Evolutionary conservation across 2,329 filamentous ascomycete genomes (phyloP), one percentile per base, ranked within the genome.

Genomic region (Arthrinium phaeospermum): DNA sequence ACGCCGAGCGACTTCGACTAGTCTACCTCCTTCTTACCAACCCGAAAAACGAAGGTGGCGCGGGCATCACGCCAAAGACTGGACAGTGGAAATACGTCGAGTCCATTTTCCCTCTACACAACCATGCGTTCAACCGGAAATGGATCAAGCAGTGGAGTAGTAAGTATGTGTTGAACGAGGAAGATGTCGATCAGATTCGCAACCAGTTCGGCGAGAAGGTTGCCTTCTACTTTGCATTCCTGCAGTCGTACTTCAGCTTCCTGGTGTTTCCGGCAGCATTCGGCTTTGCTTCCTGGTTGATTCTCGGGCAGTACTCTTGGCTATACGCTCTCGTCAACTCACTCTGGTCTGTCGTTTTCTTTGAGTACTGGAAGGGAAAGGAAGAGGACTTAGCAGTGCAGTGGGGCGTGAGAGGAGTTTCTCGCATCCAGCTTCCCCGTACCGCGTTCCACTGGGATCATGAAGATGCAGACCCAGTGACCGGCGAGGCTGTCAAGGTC

Each of bases 291-390:
- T 90, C 92, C 16, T 98, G 94, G 93, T 82, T 95, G 44, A 85
- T 97, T n/a, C 86, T 98, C 0, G 94, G 94, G 12, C 90, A 92
- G 72, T 98, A 95, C 83, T 98, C 95, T 1, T 89, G 91, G 72
- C 82, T 95, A 69, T 98, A 97, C 77, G 94, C 93, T 19, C 81
- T 95, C 0, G 87, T 92, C 64, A 95, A 92, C 79, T 92, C 91
- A 46, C 84, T 98, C n/a, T 98, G 95, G 94, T 92, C 92, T 72
- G 91, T 96, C 3, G 85, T 96, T 68, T 98, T 98, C 79, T 93
- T 97, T 72, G 96, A 98, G 80, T 98, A 93, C 82, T 98, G 96
- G 96, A 98, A 97, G 84, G 93, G 96, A 78, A 94, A 97, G 81
- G 94, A 98, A 82, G 86, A 91, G 1, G 95, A 98, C 79, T 86